Evolutionary conservation across 1,284 basidiomycete species (phyloP), one percentile per base, ranked within the genome.

Genomic region (Anthracocystis setariae): DNA sequence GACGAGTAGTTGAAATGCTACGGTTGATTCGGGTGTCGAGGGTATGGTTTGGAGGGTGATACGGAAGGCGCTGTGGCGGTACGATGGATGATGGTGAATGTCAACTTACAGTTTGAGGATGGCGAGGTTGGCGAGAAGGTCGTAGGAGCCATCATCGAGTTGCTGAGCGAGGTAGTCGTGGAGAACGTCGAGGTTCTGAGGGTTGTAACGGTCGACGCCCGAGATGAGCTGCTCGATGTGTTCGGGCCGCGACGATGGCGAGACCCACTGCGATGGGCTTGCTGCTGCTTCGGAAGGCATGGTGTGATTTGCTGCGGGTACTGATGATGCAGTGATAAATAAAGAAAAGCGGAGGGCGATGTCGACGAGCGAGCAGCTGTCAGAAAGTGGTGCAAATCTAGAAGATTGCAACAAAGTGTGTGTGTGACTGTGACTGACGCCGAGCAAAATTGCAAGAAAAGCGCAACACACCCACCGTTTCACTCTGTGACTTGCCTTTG

Each of bases 111-210:
- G 85, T 84, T 93, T 93, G 46, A 93, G 84, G 68, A 93, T 92
- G 45, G 92, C 92, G 29, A 94, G 86, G 85, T 97, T 96, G 49
- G 94, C 93, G 40, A 97, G 88, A 77, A 92, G 91, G 84, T 98
- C 94, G 80, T 96, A 96, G 80, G 93, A 90, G 77, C 90, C 90
- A 77, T 88, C 91, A 77, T 92, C 87, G 75, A 93, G 91, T 85
- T 98, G 94, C 82, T 92, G 89, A 81, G 90, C 91, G 61, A 98
- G 89, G 85, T 97, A 97, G 82, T 96, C 94, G 85, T 96, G 93
- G 62, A 98, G 89, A 70, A 94, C 91, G 40, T 89, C 87, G 63
- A 95, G 89, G 84, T 96, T 97, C 61, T 91, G 91, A 38, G 94
- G 94, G 85, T 97, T 97, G 85, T 97, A 97, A 67, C 94, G 89